Evolutionary conservation across 2,329 filamentous ascomycete genomes (phyloP).

Genomic region (Venturia pyrina): DNA sequence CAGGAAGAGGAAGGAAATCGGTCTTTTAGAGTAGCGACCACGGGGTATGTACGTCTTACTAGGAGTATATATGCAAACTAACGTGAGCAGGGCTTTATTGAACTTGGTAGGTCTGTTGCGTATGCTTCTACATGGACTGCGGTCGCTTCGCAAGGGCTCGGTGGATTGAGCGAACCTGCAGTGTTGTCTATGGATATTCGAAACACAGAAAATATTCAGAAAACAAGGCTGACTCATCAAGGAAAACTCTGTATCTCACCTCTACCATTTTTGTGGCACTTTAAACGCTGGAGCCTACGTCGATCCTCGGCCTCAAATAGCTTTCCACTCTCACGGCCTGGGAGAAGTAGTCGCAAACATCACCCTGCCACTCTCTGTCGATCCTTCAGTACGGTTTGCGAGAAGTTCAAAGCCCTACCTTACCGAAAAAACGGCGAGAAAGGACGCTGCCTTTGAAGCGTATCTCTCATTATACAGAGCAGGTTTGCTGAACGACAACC

Average conservation of each 20-base stretch:
- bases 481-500: conserved; percentile 65
- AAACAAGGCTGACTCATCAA: conserved; percentile 43
- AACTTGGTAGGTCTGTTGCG: neutral
- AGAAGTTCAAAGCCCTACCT: conserved; percentile 49
- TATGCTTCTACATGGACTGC: no score
- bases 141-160: no score
- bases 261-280: conserved; percentile 70
- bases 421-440: conserved; percentile 61
- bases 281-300: conserved; percentile 50
- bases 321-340: conserved; percentile 34
- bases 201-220: neutral
- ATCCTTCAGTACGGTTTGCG: conserved; percentile 48
- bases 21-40: conserved; percentile 32
- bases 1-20: conserved; percentile 36
- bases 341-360: conserved; percentile 48
- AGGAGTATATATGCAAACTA: neutral
- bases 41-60: conserved; percentile 21
- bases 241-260: conserved; percentile 62
- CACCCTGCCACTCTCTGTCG: conserved; percentile 59
- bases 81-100: conserved; percentile 3
- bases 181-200: no score
- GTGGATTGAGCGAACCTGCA: no score
- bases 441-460: conserved; percentile 75
- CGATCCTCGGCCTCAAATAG: conserved; percentile 59
- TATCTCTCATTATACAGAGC: conserved; percentile 60